Percentiles rank a stretch among this genome's conserved stretches.
phyloP scores from a whole-genome alignment of 192 early-diverging fungal genomes.

The Podila clonocystis region DNA sequence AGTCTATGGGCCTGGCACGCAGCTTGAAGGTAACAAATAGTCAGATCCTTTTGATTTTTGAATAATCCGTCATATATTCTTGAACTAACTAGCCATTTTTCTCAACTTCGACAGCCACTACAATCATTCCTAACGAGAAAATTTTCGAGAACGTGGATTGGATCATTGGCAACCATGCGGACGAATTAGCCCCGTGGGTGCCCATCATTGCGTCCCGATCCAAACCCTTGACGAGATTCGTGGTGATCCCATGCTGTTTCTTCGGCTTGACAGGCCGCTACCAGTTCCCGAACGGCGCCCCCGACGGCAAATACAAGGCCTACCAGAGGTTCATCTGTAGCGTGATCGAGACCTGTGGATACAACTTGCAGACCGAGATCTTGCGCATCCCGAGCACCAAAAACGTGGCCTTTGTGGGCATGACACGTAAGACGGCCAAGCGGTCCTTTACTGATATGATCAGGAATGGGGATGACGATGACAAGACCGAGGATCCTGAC shows the following conservation, averaged over 20 bases:
- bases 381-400: slow-evolving; percentile 86
- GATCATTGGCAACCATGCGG: slow-evolving; percentile 91
- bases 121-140: slow-evolving; percentile 62
- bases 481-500: neutral
- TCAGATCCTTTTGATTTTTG: neutral
- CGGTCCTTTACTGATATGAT: too few species aligned
- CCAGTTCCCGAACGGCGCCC: slow-evolving; percentile 59
- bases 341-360: slow-evolving; percentile 67
- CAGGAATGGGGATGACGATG: neutral
- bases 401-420: slow-evolving; percentile 78
- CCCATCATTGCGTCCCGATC: slow-evolving; percentile 76
- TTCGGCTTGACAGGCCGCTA: slow-evolving; percentile 73
- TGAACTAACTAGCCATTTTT: too few species aligned
- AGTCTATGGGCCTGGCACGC: slow-evolving; percentile 56
- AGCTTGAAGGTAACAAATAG: slow-evolving; percentile 55
- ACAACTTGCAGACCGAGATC: slow-evolving; percentile 66
- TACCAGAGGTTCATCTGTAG: slow-evolving; percentile 71
- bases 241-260: slow-evolving; percentile 89
- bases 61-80: neutral
- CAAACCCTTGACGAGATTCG: slow-evolving; percentile 59
- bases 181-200: slow-evolving; percentile 89
- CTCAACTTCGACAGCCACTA: neutral
- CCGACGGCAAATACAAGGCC: slow-evolving; percentile 73
- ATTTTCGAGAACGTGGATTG: slow-evolving; percentile 68
- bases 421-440: slow-evolving; percentile 15